A percentile compares a stretch with the other conserved stretches of the same genome.
Evolutionary conservation across 1,139 yeast species (phyloP).

Genomic region (Pneumocystis jirovecii): DNA sequence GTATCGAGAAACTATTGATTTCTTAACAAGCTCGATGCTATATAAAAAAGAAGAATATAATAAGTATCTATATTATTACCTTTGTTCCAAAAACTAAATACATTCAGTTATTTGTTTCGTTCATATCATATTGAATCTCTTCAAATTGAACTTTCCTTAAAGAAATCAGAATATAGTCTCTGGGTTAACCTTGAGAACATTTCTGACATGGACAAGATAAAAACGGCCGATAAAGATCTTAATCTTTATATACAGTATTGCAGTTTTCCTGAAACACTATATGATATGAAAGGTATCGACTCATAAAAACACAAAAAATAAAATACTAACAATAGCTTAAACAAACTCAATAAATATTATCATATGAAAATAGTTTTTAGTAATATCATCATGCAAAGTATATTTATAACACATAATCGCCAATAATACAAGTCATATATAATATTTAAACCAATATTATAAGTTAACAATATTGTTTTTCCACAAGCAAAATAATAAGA

Average conservation of each 20-base stretch:
- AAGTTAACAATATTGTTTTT: too few relatives aligned
- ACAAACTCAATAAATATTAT: neutral
- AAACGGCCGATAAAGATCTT: neutral
- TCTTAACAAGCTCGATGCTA: neutral
- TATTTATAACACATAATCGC: too few relatives aligned
- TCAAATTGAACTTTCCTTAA: neutral
- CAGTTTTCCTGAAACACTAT: neutral
- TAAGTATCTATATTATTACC: neutral
- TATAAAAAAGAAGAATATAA: neutral
- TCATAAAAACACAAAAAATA: neutral
- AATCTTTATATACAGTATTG: neutral
- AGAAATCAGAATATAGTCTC: neutral
- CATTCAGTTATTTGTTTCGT: neutral
- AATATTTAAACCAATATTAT: neutral
- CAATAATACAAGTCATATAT: neutral
- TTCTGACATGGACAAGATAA: neutral
- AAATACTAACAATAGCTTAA: neutral
- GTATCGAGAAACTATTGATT: neutral
- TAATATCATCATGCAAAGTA: too few relatives aligned
- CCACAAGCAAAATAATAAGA: too few relatives aligned
- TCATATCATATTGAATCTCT: neutral
- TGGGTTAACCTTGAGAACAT: neutral
- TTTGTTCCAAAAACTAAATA: neutral
- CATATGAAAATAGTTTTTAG: too few relatives aligned
- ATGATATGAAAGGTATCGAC: neutral